Conservation (phyloP, 2,329 filamentous ascomycete genomes). For the Leptoxyphium fumago region DNA sequence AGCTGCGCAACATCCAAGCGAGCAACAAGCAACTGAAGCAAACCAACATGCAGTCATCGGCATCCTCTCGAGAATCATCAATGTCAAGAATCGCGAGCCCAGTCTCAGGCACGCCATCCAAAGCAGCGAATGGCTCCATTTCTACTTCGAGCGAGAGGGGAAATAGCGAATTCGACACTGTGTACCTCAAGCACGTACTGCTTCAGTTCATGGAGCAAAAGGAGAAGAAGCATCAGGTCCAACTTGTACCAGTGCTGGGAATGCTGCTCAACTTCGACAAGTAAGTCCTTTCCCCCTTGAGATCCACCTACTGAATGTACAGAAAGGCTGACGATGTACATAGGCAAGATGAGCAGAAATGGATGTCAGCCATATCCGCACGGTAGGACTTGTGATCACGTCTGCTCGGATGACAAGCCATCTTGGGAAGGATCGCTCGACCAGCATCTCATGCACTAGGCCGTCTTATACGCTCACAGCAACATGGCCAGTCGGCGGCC, state of each 20-base stretch:
- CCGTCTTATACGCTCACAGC: too few relatives aligned
- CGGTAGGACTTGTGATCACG: constrained; percentile 14
- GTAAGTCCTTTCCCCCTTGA: constrained; percentile 29
- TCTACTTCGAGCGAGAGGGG: constrained; percentile 12
- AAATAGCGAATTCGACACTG: constrained; percentile 36
- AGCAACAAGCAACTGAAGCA: constrained; percentile 20
- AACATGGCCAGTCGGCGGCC: too few relatives aligned
- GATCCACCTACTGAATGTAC: background rate
- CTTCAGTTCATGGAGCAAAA: constrained; percentile 70
- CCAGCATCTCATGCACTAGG: background rate
- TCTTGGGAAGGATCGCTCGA: background rate
- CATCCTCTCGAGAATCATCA: constrained; percentile 44
- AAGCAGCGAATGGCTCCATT: constrained; percentile 14
- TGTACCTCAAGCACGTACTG: constrained; percentile 68
- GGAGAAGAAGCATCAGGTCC: constrained; percentile 59
- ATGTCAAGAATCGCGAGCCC: constrained; percentile 33
- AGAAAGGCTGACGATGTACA: background rate
- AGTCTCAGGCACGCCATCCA: constrained; percentile 13
- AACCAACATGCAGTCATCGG: constrained; percentile 34
- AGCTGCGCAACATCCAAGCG: constrained; percentile 37
- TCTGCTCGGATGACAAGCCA: too few relatives aligned
- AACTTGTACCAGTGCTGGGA: constrained; percentile 63
- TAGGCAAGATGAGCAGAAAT: constrained; percentile 70
- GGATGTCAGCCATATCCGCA: constrained; percentile 58
- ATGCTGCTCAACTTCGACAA: constrained; percentile 65